A percentile compares a stretch with the other conserved stretches of the same genome.
These are phyloP conservation scores for Backusella macrospora DNA, from an alignment of 192 early-diverging fungal species.

Conservation along the genomic window DNA sequence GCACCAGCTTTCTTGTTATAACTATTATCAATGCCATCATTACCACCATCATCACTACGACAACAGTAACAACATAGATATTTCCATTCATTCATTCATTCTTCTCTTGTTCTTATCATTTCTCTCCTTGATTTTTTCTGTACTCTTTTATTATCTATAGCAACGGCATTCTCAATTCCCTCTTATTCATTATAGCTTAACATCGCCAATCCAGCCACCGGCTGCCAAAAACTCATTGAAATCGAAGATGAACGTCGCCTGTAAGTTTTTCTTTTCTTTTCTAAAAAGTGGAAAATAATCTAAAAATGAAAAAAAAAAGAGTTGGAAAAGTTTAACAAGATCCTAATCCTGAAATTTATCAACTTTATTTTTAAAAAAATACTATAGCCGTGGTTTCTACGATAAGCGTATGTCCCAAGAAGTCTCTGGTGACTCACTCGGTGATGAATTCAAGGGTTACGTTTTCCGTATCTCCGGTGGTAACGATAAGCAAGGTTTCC, in stretches of 20 bases:
- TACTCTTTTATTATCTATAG: conserved; percentile 22
- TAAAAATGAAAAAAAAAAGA: not conserved
- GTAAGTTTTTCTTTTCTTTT: conserved; percentile 55
- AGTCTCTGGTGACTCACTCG: conserved; percentile 92
- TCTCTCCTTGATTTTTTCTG: conserved; percentile 18
- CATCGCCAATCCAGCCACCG: conserved; percentile 98
- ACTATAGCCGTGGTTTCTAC: conserved; percentile 87
- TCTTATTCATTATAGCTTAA: conserved; percentile 72
- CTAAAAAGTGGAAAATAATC: not conserved
- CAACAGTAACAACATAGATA: not conserved
- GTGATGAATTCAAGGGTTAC: conserved; percentile 99
- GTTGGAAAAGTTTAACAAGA: too few relatives aligned
- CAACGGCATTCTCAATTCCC: not conserved
- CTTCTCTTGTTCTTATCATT: not conserved
- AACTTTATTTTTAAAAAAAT: not conserved
- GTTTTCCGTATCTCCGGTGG: conserved; percentile 99
- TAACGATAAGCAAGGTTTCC: conserved; percentile 99
- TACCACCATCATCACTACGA: not conserved
- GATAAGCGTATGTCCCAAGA: conserved; percentile 98
- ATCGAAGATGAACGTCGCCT: conserved; percentile 95
- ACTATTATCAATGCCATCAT: not conserved
- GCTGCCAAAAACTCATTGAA: conserved; percentile 97
- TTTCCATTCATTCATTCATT: not conserved
- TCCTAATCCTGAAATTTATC: not conserved
- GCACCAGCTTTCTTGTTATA: not conserved